These are phyloP conservation scores for Leonotis leonurus DNA, from an alignment of 257 asterid species.

Conservation along the genomic window DNA sequence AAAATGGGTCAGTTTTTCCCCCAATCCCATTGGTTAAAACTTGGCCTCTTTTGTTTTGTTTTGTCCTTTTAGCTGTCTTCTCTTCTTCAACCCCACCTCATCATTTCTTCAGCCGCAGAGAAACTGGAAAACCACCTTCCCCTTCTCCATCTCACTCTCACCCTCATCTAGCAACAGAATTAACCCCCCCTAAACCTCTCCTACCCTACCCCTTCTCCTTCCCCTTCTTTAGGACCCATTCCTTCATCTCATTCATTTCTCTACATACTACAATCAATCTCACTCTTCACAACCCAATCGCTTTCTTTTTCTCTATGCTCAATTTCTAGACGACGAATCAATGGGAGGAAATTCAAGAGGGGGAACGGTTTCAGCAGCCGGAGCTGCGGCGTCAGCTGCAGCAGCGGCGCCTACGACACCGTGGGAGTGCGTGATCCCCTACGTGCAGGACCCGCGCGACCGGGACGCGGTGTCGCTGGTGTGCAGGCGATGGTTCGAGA, in stretches of 20 bases:
- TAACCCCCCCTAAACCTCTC: not conserved
- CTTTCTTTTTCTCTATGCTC: not conserved
- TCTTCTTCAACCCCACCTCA: not conserved
- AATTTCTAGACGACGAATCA: not conserved
- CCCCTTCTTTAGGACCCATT: constrained; percentile 6
- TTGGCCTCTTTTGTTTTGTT: constrained; percentile 2
- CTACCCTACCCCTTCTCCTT: too few species aligned
- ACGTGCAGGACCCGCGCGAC: constrained; percentile 62
- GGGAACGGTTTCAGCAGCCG: not conserved
- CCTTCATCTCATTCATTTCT: constrained; percentile 4
- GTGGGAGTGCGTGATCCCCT: constrained; percentile 71
- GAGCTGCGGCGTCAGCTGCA: constrained; percentile 12
- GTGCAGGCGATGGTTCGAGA: constrained; percentile 48
- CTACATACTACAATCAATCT: constrained; percentile 13
- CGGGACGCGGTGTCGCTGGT: constrained; percentile 54
- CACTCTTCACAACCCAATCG: not conserved
- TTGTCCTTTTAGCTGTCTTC: too few species aligned
- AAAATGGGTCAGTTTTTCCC: too few species aligned
- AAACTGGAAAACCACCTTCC: not conserved
- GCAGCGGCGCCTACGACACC: constrained; percentile 38
- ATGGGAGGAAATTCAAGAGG: constrained; percentile 3
- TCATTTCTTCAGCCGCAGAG: constrained; percentile 14
- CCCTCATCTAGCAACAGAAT: not conserved
- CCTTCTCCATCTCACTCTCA: not conserved
- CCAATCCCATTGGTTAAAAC: constrained; percentile 15